A percentile compares a stretch with the other conserved stretches of the same genome.
Conservation (phyloP, 2,329 filamentous ascomycete genomes). For the Botrytis fragariae region DNA sequence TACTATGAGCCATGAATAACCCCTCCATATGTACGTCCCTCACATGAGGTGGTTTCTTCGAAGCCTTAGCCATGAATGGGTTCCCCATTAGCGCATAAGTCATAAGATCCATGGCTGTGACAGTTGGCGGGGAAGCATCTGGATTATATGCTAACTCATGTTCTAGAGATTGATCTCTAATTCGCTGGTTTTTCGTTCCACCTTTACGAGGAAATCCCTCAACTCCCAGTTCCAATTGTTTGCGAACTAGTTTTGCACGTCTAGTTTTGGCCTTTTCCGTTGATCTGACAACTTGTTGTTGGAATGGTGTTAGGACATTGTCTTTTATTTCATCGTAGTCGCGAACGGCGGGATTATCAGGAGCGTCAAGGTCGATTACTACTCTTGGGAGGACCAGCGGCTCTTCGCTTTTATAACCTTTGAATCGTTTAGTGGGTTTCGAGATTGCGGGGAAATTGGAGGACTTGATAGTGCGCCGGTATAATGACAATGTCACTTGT, state of each 20-base stretch:
- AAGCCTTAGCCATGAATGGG: not conserved
- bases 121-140: not conserved
- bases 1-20: not conserved
- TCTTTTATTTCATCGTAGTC: conserved; percentile 5
- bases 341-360: conserved; percentile 43
- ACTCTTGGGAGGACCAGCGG: conserved; percentile 42
- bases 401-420: conserved; percentile 16
- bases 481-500: conserved; percentile 21
- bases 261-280: not conserved
- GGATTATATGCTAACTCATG: conserved; percentile 14
- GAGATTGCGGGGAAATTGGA: not conserved
- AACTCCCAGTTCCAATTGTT: not conserved
- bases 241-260: not conserved
- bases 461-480: conserved; percentile 17
- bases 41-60: not conserved
- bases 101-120: conserved; percentile 25
- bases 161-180: conserved; percentile 3
- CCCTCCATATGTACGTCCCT: conserved; percentile 9
- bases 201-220: conserved; percentile 7
- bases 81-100: conserved; percentile 30
- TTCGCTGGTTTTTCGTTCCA: not conserved
- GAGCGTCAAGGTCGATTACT: conserved; percentile 53
- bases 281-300: not conserved
- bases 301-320: not conserved
- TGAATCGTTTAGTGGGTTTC: conserved; percentile 22